A percentile compares a stretch with the other conserved stretches of the same genome.
These are phyloP conservation scores for Talaromyces borbonicus DNA, from an alignment of 495 filamentous ascomycete species.

Conservation along the genomic window DNA sequence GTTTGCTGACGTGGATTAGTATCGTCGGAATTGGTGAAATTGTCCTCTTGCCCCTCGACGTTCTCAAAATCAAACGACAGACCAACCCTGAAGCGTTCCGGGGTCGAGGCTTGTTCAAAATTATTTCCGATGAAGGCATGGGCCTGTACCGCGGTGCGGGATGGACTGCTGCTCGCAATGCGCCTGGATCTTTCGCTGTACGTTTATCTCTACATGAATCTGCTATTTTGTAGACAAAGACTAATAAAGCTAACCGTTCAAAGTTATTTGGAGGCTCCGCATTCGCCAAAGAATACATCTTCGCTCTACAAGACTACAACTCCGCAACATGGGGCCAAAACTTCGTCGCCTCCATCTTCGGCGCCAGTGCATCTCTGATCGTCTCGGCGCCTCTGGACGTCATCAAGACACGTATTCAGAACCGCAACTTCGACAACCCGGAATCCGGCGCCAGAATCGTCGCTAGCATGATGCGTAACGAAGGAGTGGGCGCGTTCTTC, in stretches of 20 bases:
- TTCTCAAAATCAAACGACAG: conserved; percentile 98
- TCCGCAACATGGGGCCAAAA: conserved; percentile 90
- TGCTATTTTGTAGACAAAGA: conserved; percentile 10
- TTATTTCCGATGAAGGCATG: conserved; percentile 89
- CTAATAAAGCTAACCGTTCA: conserved; percentile 4
- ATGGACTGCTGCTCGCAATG: conserved; percentile 96
- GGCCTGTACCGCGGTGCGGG: conserved; percentile 92
- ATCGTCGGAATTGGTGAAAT: conserved; percentile 97
- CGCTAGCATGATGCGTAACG: conserved; percentile 81
- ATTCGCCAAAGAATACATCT: conserved; percentile 96
- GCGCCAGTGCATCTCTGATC: conserved; percentile 82
- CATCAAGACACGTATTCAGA: conserved; percentile 99
- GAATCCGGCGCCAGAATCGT: conserved; percentile 87
- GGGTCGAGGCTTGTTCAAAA: conserved; percentile 81
- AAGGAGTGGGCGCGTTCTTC: conserved; percentile 84
- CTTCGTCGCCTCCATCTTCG: conserved; percentile 91
- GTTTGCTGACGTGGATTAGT: conserved; percentile 35
- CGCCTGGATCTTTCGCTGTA: conserved; percentile 94
- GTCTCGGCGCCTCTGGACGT: conserved; percentile 95
- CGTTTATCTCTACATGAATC: conserved; percentile 24
- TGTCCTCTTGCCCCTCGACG: conserved; percentile 86
- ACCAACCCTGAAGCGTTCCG: conserved; percentile 98
- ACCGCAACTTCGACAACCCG: conserved; percentile 96
- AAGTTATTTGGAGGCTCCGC: conserved; percentile 96
- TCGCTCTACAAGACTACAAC: conserved; percentile 84